Evolutionary conservation across 78 protist species (phyloP).

Genomic region (Cavenderia fasciculata): DNA sequence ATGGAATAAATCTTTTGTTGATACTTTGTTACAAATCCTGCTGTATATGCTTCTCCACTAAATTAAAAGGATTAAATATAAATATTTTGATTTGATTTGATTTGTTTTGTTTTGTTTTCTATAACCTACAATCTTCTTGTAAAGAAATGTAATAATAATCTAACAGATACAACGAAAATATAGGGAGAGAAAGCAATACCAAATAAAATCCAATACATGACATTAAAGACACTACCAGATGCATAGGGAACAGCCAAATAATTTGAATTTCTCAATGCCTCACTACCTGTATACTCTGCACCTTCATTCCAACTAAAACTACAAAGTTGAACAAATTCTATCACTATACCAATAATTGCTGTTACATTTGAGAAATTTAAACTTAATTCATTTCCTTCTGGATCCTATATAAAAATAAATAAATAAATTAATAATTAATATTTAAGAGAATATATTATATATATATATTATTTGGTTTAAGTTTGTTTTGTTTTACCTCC

Average conservation of each 20-base stretch:
- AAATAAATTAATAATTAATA: background rate
- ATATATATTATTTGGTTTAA: too few species aligned
- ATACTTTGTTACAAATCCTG: conserved; percentile 21
- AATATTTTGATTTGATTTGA: background rate
- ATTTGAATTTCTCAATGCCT: conserved; percentile 11
- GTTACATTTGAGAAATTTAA: conserved; percentile 37
- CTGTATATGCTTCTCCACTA: conserved; percentile 52
- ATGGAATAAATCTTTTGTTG: conserved; percentile 56
- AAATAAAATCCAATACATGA: conserved; percentile 69
- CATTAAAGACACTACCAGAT: conserved; percentile 14
- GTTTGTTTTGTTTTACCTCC: conserved; percentile 27
- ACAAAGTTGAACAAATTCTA: conserved; percentile 61
- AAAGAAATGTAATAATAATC: conserved; percentile 41
- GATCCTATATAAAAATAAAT: conserved; percentile 11
- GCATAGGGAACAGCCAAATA: conserved; percentile 31
- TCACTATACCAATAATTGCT: conserved; percentile 44
- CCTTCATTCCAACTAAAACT: conserved; percentile 23
- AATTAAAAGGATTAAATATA: background rate
- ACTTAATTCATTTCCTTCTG: conserved; percentile 23
- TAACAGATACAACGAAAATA: conserved; percentile 41
- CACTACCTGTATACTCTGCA: conserved; percentile 5
- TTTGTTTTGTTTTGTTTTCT: background rate
- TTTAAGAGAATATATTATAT: background rate
- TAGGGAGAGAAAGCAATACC: conserved; percentile 67
- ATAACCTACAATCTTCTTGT: conserved; percentile 38